Evolutionary conservation across 805 yeast species (phyloP).

Genomic region (Pichia paraexigua): DNA sequence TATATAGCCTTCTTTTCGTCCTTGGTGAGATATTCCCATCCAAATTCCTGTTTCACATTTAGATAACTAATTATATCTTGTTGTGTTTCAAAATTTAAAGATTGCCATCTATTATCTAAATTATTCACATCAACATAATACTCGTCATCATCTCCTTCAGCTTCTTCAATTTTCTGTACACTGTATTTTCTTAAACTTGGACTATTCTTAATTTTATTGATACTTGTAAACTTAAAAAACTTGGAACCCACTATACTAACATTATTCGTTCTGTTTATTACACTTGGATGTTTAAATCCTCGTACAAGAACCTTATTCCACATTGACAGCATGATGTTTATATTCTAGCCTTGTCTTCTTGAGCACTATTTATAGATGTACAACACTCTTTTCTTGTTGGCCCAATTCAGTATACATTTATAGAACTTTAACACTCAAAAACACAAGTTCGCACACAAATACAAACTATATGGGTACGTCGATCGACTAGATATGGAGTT

Average conservation of each 20-base stretch:
- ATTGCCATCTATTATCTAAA: slow-evolving; percentile 27
- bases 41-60: slow-evolving; percentile 30
- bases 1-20: slow-evolving; percentile 54
- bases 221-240: neutral
- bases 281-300: neutral
- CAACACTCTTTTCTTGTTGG: neutral
- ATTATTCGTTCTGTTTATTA: neutral
- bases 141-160: slow-evolving; percentile 19
- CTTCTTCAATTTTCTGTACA: neutral
- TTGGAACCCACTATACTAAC: neutral
- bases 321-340: neutral
- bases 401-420: too few species aligned
- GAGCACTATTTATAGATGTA: neutral
- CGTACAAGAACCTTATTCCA: neutral
- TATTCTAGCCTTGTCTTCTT: too few species aligned
- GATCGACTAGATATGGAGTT: too few species aligned
- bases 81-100: slow-evolving; percentile 27
- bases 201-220: neutral
- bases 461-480: too few species aligned
- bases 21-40: slow-evolving; percentile 32
- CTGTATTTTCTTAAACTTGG: neutral
- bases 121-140: slow-evolving; percentile 26
- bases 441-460: neutral
- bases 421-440: too few species aligned
- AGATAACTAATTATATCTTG: slow-evolving; percentile 30